Evolutionary conservation across 495 filamentous ascomycete species (phyloP), one percentile per base, ranked within the genome.

Genomic region (Chaetomium tenue): DNA sequence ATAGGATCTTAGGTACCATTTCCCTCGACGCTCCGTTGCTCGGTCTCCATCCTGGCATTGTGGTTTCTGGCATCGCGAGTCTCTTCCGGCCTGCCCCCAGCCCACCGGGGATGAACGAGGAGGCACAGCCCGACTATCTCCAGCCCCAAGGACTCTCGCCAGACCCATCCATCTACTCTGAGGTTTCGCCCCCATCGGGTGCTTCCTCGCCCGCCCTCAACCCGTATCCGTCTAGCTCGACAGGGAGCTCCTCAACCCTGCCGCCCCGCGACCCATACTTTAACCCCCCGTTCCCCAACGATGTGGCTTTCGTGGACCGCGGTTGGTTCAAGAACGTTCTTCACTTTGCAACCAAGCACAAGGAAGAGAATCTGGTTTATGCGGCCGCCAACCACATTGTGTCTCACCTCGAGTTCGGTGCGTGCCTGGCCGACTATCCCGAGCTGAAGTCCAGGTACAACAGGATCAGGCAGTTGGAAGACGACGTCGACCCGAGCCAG

Each of bases 21-120:
- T 89, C 88, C 57, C 88, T 96, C 60, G 93, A 98, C 74, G 88
- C 88, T 0, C 93, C 93, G 0, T 88, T 94, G 52, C 79, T 97
- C 3, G 93, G 93, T 0, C 88, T 98, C 65, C 92, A 98, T 75
- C 92, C 92, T 0, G 90, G 93, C 1, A 86, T 98, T 23, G 84
- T 98, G 16, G 82, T 86, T 3, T 88, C 89, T 22, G 92, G 93
- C 2, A 83, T 96, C 23, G 79, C 84, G 3, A 92, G 90, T 68
- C 78, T 95, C 11, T 92, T 96, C 71, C 83, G 83, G 22, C 82
- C 84, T 13, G 81, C 85, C 48, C 72, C 83, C 54, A 73, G 77
- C 61, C 67, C 76, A 1, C 69, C 77, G 25, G 61, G 58, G 3
- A 40, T 62, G n/a, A 65, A 66, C 33, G 68, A 30, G 40, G 60